These are phyloP conservation scores for Hamamelis virginiana DNA, from an alignment of 164 flowering plant species.

Conservation along the genomic window DNA sequence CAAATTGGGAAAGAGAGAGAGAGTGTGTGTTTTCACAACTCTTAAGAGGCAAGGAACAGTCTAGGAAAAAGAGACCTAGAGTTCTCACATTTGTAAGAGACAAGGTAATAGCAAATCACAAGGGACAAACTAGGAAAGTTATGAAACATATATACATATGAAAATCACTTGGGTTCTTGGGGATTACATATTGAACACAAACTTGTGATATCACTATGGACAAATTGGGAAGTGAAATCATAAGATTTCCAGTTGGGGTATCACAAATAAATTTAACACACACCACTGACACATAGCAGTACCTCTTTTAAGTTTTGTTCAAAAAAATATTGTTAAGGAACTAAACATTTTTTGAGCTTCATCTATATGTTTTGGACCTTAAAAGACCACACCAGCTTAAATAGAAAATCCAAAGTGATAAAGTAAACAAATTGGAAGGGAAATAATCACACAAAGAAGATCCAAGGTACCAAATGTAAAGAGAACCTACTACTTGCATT, in stretches of 20 bases:
- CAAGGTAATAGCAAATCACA: background rate
- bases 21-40: no score
- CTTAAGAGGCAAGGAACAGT: background rate
- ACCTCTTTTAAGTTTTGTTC: constrained; percentile 1
- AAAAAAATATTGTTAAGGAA: background rate
- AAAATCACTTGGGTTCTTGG: constrained; percentile 4
- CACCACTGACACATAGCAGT: constrained; percentile 8
- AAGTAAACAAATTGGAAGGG: constrained; percentile 4
- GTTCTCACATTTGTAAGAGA: background rate
- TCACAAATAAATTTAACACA: constrained; percentile 1
- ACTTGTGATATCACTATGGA: constrained; percentile 14
- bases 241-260: constrained; percentile 7
- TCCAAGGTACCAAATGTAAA: constrained; percentile 19
- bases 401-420: constrained; percentile 11
- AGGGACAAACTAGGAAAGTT: constrained; percentile 7
- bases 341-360: background rate
- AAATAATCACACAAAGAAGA: constrained; percentile 14
- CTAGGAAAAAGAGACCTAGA: background rate
- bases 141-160: background rate
- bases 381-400: constrained; percentile 16
- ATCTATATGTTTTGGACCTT: background rate
- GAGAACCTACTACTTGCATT: constrained; percentile 13
- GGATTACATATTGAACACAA: background rate
- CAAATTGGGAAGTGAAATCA: constrained; percentile 22
- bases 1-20: no score